Percentiles rank a stretch among this genome's conserved stretches.
phyloP scores from a whole-genome alignment of 177 flowering plant genomes.

The Vitis hybrid region DNA sequence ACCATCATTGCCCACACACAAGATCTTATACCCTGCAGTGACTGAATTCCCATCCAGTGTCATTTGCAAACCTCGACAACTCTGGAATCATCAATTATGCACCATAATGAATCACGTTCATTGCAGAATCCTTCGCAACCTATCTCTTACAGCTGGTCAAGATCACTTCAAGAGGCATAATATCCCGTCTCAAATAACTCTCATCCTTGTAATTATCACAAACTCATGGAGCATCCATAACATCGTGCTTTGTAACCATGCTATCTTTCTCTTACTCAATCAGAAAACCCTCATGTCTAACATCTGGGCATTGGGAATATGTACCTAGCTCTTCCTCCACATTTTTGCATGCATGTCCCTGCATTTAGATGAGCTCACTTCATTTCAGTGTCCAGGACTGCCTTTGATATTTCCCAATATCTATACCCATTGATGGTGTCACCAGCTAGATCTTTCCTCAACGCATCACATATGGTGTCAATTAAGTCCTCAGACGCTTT shows the following conservation, averaged over 20 bases:
- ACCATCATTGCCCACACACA: slow-evolving; percentile 32
- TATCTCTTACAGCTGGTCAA: slow-evolving; percentile 86
- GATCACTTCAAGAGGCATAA: slow-evolving; percentile 82
- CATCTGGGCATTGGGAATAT: no score
- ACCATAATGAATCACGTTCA: slow-evolving; percentile 91
- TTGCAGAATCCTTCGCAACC: slow-evolving; percentile 91
- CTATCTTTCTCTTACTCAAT: slow-evolving; percentile 61
- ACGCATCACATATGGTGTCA: slow-evolving; percentile 49
- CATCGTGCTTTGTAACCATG: slow-evolving; percentile 95
- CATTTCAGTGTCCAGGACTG: slow-evolving; percentile 72
- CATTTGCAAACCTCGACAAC: slow-evolving; percentile 87
- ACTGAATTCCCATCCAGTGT: slow-evolving; percentile 30
- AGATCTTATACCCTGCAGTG: no score
- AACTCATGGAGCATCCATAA: slow-evolving; percentile 86
- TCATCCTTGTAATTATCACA: slow-evolving; percentile 81
- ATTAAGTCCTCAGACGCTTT: slow-evolving; percentile 45
- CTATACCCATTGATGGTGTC: slow-evolving; percentile 58
- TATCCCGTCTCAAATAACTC: slow-evolving; percentile 72
- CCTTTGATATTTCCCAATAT: slow-evolving; percentile 57
- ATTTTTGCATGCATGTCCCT: no score
- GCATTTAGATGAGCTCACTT: no score
- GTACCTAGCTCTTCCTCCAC: no score
- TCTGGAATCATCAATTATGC: slow-evolving; percentile 96
- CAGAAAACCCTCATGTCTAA: no score
- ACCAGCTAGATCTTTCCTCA: slow-evolving; percentile 59